Base-by-base conservation (phyloP, 768 basidiomycete species). In the Trametes elegans region DNA sequence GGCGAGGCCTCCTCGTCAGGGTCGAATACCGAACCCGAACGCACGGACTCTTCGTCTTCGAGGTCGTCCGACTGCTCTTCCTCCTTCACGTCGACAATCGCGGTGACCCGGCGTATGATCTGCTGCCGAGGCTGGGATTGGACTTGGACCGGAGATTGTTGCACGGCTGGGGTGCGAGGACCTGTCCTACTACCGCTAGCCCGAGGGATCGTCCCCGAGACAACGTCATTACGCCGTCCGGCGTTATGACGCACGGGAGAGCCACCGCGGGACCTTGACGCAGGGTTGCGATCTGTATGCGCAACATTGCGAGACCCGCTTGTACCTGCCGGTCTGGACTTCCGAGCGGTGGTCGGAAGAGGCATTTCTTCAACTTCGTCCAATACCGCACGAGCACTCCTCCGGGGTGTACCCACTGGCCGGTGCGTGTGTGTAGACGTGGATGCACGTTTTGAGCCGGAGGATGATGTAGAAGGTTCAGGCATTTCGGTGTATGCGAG, bases 21-120 rank as follows among this genome's bases (percentile, higher is more conserved):
- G 14, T 52, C 53, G 11, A 40, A 54, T 21, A 44, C 53, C 26
- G 56, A 59, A n/a, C 55, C 57, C 3, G 58, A 58, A 18, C 53
- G 45, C 3, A 24, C 54, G 8, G 60, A 57, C 41, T 36, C 59
- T 14, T 34, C 41, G 24, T 59, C 59, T 24, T 38, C 42, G 21
- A 60, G 68, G 7, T 2, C 36, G 6, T 76, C 76, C n/a, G 71
- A 71, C 3, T 75, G 73, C 1, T 71, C 73, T 3, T 81, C 82
- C 66, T 88, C 86, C 51, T 89, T 88, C 32, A 88, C 80, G 29
- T 88, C 75, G 6, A 80, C 66, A 2, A 75, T 65, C 24, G 87
- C 84, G 19, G 82, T 79, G 7, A 89, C 87, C 29, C 83, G 81
- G 19, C 87, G 80, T 36, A 89, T 74, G 14, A 89, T 65, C 0